Conservation (phyloP, 768 basidiomycete species). For the Russula brevipes region DNA sequence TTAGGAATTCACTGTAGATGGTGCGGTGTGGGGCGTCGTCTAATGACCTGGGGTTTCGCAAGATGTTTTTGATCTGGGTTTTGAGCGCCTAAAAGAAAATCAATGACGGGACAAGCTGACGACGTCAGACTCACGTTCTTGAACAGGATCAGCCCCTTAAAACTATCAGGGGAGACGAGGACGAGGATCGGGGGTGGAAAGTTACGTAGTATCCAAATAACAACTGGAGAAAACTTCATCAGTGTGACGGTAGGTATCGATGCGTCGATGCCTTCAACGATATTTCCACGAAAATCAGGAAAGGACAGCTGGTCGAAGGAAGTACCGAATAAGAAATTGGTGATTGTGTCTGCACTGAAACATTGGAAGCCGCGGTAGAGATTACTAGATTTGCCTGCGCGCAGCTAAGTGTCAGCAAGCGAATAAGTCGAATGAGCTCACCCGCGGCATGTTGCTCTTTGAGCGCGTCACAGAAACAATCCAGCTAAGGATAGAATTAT, state of each 20-base stretch:
- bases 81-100: neutral
- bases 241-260: slow-evolving; percentile 29
- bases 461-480: slow-evolving; percentile 28
- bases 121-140: neutral
- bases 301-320: slow-evolving; percentile 32
- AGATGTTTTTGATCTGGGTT: neutral
- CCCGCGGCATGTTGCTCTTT: slow-evolving; percentile 6
- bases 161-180: neutral
- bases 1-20: slow-evolving; percentile 11
- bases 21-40: slow-evolving; percentile 12
- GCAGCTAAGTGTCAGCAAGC: neutral
- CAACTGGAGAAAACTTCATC: neutral
- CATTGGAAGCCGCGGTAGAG: slow-evolving; percentile 41
- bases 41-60: neutral
- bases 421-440: neutral
- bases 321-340: slow-evolving; percentile 39
- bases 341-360: slow-evolving; percentile 41
- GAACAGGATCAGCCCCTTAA: neutral
- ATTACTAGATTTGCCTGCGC: slow-evolving; percentile 28
- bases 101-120: neutral
- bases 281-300: slow-evolving; percentile 34
- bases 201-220: slow-evolving; percentile 2
- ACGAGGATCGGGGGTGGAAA: neutral
- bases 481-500: slow-evolving; percentile 29
- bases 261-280: slow-evolving; percentile 33